A percentile compares a stretch with the other conserved stretches of the same genome.
These are phyloP conservation scores for Zoysia japonica DNA, from an alignment of 176 grass and related monocot genomes.

Conservation along the genomic window DNA sequence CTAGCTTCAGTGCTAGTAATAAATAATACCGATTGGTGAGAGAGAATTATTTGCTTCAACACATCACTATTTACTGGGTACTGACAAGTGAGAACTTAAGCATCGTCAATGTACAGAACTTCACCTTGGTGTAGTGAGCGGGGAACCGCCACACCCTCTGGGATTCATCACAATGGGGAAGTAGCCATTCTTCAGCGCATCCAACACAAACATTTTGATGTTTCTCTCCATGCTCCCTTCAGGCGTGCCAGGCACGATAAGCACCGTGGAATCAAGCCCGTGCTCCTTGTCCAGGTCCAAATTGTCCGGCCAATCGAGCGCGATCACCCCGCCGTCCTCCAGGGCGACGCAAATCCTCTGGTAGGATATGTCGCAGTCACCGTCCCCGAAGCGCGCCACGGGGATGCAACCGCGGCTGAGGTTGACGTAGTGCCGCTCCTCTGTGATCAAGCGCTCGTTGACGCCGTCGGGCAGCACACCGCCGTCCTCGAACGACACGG, in stretches of 20 bases:
- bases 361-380: constrained; percentile 45
- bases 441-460: constrained; percentile 61
- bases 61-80: not conserved
- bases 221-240: constrained; percentile 75
- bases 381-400: constrained; percentile 1
- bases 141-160: constrained; percentile 82
- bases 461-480: constrained; percentile 69
- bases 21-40: not conserved
- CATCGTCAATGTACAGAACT: not conserved
- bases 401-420: constrained; percentile 61
- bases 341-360: constrained; percentile 71
- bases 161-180: constrained; percentile 97
- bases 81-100: not conserved
- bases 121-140: constrained; percentile 84
- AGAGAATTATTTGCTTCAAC: not conserved
- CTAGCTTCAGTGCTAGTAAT: not conserved
- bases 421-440: constrained; percentile 86
- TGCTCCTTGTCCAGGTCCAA: constrained; percentile 74
- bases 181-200: constrained; percentile 70
- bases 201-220: constrained; percentile 61
- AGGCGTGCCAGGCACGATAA: constrained; percentile 64
- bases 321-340: constrained; percentile 81
- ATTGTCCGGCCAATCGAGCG: constrained; percentile 85
- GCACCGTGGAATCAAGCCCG: constrained; percentile 71
- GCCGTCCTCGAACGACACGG: constrained; percentile 79